Base-by-base conservation (phyloP, 805 yeast species). In the Scheffersomyces lignosus region DNA sequence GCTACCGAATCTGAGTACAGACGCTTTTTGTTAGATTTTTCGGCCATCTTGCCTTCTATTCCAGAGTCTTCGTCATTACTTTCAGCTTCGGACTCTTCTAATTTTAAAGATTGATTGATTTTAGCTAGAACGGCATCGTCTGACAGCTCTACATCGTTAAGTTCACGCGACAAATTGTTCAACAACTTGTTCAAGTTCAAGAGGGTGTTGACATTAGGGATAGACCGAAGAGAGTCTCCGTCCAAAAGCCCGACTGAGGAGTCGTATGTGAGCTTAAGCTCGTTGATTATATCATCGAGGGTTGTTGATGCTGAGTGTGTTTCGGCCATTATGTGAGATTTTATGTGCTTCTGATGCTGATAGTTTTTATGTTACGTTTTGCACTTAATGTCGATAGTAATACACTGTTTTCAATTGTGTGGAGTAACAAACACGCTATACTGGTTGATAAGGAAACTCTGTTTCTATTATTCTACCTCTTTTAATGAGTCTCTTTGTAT, bases 161-260 rank as follows among this genome's bases (percentile, higher is more conserved):
- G 49, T 36, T 70, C 73, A 20, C 58, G 53, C 10, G 66, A 56
- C 23, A 76, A 51, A 29, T 64, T 69, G 10, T 55, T 60, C 15
- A 76, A 49, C n/a, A 68, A 51, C 50, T 67, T 66, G 48, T 64
- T 66, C 41, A 78, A 51, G 37, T 77, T 76, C 12, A 62, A 54
- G 27, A 79, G 54, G 4, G 70, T 58, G 37, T 69, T 69, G 15
- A 65, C 75, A 15, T 66, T 59, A 4, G 75, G 69, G 1, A 64
- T 49, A 18, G 56, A 60, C 18, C 73, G 61, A 0, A 77, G 65
- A 4, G 70, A 51, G 14, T 77, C 81, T 0, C 90, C 90, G 45
- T 73, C 80, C 16, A 83, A 58, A 35, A 77, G 57, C 1, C 89
- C 89, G 13, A 75, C 64, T 27, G 77, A 75, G 4, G 74, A 64